Evolutionary conservation across 75 land plant genomes (phyloP).

Genomic region (Sequoiadendron giganteum): DNA sequence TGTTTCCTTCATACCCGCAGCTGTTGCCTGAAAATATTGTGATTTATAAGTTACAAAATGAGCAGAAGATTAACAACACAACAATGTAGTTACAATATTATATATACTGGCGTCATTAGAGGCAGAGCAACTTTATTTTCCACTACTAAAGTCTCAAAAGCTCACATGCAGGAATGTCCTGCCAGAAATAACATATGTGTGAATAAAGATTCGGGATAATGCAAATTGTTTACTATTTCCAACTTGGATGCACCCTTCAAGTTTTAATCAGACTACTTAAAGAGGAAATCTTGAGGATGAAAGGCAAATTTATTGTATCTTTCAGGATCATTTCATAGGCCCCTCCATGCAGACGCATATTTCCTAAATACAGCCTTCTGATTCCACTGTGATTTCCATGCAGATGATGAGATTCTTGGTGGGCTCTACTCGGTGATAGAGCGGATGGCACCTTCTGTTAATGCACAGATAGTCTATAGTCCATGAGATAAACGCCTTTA

Average conservation of each 20-base stretch:
- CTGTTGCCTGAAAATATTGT: slow-evolving; percentile 65
- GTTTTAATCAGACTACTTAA: no score
- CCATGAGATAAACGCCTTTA: no score
- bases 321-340: neutral
- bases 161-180: neutral
- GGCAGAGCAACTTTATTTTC: neutral
- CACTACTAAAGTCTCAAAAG: neutral
- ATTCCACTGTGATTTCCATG: no score
- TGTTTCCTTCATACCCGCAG: slow-evolving; percentile 89
- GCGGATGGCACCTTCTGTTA: no score
- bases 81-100: neutral
- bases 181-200: neutral
- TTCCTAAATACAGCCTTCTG: no score
- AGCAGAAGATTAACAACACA: neutral
- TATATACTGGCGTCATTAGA: neutral
- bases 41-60: neutral
- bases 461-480: no score
- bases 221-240: no score
- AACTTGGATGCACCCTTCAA: no score
- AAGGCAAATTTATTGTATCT: neutral
- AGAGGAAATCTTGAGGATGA: neutral
- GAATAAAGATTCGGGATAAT: no score
- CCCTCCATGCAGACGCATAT: no score
- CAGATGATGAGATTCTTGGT: no score
- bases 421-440: no score